Evolutionary conservation across 1,139 yeast species (phyloP).

Genomic region (Pichia sp.): DNA sequence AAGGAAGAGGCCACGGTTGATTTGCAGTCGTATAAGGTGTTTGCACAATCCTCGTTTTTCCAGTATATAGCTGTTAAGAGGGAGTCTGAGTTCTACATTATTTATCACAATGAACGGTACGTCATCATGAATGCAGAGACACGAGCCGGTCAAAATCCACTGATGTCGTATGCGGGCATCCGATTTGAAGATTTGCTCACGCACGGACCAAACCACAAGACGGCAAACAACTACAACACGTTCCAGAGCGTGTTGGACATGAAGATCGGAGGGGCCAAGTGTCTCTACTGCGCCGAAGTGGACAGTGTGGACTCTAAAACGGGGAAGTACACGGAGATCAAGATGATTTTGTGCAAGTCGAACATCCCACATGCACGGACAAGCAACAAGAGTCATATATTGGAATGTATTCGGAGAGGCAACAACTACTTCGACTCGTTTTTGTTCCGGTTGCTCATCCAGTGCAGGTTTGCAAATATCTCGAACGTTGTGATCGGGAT

Average conservation of each 20-base stretch:
- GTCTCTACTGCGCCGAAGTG: conserved; percentile 19
- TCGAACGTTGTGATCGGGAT: conserved; percentile 17
- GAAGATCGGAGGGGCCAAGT: conserved; percentile 7
- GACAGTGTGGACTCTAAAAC: conserved; percentile 9
- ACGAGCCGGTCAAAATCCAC: conserved; percentile 13
- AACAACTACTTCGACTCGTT: conserved; percentile 13
- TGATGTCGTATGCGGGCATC: conserved; percentile 21
- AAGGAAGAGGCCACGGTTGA: background rate
- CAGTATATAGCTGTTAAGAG: conserved; percentile 13
- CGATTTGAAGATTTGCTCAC: conserved; percentile 22
- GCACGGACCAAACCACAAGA: conserved; percentile 8
- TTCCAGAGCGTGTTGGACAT: conserved; percentile 13
- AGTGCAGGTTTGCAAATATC: conserved; percentile 18
- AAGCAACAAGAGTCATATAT: conserved; percentile 3
- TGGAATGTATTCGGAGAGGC: conserved; percentile 9
- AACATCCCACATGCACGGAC: conserved; percentile 10
- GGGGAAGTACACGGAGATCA: conserved; percentile 17
- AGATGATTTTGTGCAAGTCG: conserved; percentile 16
- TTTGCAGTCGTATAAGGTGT: conserved; percentile 1
- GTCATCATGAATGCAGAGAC: conserved; percentile 18
- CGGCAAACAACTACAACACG: conserved; percentile 12
- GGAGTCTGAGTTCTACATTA: conserved; percentile 14
- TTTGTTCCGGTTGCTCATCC: conserved; percentile 14
- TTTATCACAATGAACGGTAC: conserved; percentile 4
- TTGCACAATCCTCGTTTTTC: conserved; percentile 19